Conservation (phyloP, 345 rosid genomes). For the Acer yangbiense region DNA sequence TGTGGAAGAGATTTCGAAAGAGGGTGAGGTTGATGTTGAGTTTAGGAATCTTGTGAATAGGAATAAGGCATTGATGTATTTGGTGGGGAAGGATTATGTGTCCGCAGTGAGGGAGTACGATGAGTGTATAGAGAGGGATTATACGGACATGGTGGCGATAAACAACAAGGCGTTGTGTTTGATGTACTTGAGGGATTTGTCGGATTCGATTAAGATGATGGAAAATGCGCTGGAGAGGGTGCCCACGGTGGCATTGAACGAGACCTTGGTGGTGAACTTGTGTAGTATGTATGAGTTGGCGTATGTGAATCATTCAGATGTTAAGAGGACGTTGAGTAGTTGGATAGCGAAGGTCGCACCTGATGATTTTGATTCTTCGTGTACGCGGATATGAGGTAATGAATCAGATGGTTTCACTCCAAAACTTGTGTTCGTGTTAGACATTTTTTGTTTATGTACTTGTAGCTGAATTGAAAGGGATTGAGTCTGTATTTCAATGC, state of each 20-base stretch:
- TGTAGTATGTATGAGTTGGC: slow-evolving; percentile 99
- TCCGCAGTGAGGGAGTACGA: slow-evolving; percentile 92
- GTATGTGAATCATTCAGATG: slow-evolving; percentile 83
- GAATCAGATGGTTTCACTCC: not conserved
- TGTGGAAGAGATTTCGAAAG: slow-evolving; percentile 54
- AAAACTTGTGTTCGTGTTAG: not conserved
- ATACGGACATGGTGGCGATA: slow-evolving; percentile 66
- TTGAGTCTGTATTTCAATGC: not conserved
- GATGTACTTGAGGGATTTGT: slow-evolving; percentile 89
- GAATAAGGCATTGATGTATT: slow-evolving; percentile 79
- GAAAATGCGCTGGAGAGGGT: slow-evolving; percentile 86
- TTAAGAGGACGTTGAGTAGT: slow-evolving; percentile 74
- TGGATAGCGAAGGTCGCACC: slow-evolving; percentile 96
- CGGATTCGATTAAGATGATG: slow-evolving; percentile 87
- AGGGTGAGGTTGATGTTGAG: slow-evolving; percentile 39
- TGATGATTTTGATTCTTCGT: slow-evolving; percentile 88
- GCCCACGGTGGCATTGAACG: slow-evolving; percentile 82
- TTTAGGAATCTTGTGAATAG: slow-evolving; percentile 77
- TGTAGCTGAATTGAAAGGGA: not conserved
- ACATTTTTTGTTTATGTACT: not conserved
- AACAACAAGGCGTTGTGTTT: slow-evolving; percentile 88
- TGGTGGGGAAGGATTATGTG: slow-evolving; percentile 91
- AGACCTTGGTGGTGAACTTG: slow-evolving; percentile 84
- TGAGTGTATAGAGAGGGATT: slow-evolving; percentile 87
- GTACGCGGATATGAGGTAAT: slow-evolving; percentile 69